Base-by-base conservation (phyloP, 2,329 filamentous ascomycete genomes). In the Colletotrichum agaves region DNA sequence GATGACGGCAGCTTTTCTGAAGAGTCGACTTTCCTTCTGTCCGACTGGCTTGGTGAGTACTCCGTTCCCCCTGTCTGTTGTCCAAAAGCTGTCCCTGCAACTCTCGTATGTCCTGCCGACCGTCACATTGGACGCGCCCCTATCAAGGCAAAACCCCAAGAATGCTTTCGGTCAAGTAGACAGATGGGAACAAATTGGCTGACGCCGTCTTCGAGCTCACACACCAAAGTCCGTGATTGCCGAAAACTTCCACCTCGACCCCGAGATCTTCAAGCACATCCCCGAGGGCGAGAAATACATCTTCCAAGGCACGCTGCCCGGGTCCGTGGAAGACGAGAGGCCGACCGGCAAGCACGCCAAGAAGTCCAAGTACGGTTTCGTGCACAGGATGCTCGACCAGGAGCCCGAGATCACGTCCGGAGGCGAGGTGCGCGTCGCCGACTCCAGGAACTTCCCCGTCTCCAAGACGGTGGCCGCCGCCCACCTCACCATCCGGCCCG, bases 361-460 rank as follows among this genome's bases (percentile, higher is more conserved):
- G 76, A 85, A 89, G 75, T 91, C 89, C 12, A 89, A 88, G 75
- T 82, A 87, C 69, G 83, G 90, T 64, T 94, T 93, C 76, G 90
- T 89, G 0, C 90, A 93, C 79, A 85, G 86, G 70, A 90, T 93
- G 84, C 86, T 93, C 1, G 88, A 87, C 2, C 91, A 93, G 73
- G 83, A 88, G 65, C 89, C 91, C 0, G 81, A 88, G 72, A 82
- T 87, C 71, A 90, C 88, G 0, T 87, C 87, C 0, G 92, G 92
- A 5, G 92, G 92, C 17, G 82, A 87, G 52, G 90, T 93, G 1
- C 89, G 91, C 72, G 92, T 94, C 75, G 85, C 91, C 5, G 92
- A 94, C 76, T 91, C 90, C n/a, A 85, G 82, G 33, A 93, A 91
- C 78, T 94, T 95, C 75, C 88, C 88, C 33, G 85, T 93, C 69